Conservation (phyloP, 2,329 filamentous ascomycete genomes). For the Beauveria brongniartii region DNA sequence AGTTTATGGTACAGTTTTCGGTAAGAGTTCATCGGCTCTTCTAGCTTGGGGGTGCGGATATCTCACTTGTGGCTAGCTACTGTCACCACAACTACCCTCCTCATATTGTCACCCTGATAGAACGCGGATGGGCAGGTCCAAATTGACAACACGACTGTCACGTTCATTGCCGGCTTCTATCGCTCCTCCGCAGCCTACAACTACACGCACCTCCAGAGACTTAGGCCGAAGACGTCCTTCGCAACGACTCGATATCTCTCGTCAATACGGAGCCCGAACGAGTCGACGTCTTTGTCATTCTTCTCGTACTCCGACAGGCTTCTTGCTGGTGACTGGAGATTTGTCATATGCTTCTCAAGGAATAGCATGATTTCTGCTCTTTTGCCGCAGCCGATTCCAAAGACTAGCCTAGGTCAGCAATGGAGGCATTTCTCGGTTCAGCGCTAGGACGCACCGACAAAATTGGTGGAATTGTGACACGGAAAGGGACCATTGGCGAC, state of each 20-base stretch:
- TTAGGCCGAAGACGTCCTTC: conserved; percentile 44
- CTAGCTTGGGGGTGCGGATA: conserved; percentile 33
- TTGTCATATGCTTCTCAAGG: conserved; percentile 59
- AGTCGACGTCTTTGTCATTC: conserved; percentile 48
- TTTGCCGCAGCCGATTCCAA: conserved; percentile 46
- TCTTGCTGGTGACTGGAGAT: conserved; percentile 56
- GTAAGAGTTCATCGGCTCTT: conserved; percentile 27
- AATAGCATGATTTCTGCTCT: conserved; percentile 56
- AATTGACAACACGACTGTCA: conserved; percentile 34
- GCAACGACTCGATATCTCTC: conserved; percentile 35
- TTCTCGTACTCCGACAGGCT: conserved; percentile 56
- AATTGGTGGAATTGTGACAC: conserved; percentile 52
- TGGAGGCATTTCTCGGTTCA: conserved; percentile 53
- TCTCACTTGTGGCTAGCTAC: conserved; percentile 55
- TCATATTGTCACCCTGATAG: conserved; percentile 36
- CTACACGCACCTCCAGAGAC: conserved; percentile 52
- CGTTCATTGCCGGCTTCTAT: conserved; percentile 47
- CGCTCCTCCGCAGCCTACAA: conserved; percentile 51
- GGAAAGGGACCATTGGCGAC: conserved; percentile 52
- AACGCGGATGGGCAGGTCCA: conserved; percentile 23
- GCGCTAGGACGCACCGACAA: conserved; percentile 54
- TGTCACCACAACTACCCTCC: conserved; percentile 45
- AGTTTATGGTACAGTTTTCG: too few species aligned
- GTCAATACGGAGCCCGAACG: conserved; percentile 37
- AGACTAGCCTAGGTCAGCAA: conserved; percentile 43